Base-by-base conservation (phyloP, 768 basidiomycete species). In the Collybia sordida region DNA sequence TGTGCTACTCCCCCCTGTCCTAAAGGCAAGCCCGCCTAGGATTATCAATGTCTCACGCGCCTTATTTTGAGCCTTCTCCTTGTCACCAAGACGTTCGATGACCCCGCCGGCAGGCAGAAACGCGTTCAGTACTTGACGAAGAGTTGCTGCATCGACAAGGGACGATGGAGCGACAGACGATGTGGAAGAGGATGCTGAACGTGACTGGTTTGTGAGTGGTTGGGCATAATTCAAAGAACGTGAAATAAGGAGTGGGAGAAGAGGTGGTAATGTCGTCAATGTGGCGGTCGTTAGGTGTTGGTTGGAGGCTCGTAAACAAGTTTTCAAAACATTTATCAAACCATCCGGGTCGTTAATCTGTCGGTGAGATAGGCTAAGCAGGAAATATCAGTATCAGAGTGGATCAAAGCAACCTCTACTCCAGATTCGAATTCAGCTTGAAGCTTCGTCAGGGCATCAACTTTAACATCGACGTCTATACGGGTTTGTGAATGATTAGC, bases 31-130 rank as follows among this genome's bases (percentile, higher is more conserved):
- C 27, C 83, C 85, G 49, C 86, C 91, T 17, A 93, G 78, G 46
- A 83, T 72, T 40, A 88, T 83, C n/a, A 95, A 67, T 18, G 81
- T 76, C 63, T 92, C 86, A 40, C 86, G 80, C 22, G 93, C 93
- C 56, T 85, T 86, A 23, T 82, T 72, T 54, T 91, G 80, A 9
- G 83, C 73, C 53, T 75, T 78, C 64, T 90, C 88, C 57, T 85
- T 86, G 63, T 95, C 93, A 22, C 90, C 91, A 14, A 95, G 78
- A 42, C 90, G 82, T 60, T 95, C 93, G 49, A 94, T 73, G 18
- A 93, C 73, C 35, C 88, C 90, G 36, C 88, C 88, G 1, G 85
- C 60, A 22, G 90, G 82, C 25, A 93, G 73, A 63, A 94, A 85
- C 8, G 88, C 78, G 42, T 64, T 63, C 49, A 94, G 71, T 39